These are phyloP conservation scores for Ogataea methylovora DNA, from an alignment of 805 yeast genomes.

Conservation along the genomic window DNA sequence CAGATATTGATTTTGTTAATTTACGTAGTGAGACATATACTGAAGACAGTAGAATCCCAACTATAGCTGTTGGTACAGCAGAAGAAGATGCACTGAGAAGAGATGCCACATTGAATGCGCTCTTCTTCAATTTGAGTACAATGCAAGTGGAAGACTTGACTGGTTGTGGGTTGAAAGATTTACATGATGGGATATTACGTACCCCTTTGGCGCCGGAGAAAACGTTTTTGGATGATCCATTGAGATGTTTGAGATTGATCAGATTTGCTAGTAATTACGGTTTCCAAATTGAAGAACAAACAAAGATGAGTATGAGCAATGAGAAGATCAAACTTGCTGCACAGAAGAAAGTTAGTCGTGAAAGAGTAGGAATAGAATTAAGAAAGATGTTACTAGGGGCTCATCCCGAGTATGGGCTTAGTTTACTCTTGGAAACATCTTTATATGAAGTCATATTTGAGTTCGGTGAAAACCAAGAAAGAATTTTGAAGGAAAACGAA, in stretches of 20 bases:
- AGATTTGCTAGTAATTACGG: slow-evolving; percentile 79
- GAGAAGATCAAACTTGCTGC: slow-evolving; percentile 51
- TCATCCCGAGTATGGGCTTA: slow-evolving; percentile 57
- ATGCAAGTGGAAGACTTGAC: slow-evolving; percentile 80
- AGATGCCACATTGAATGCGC: slow-evolving; percentile 92
- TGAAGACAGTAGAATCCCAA: slow-evolving; percentile 79
- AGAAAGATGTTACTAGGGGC: slow-evolving; percentile 65
- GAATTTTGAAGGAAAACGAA: slow-evolving; percentile 11
- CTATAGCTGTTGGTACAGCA: slow-evolving; percentile 79
- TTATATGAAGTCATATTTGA: slow-evolving; percentile 55
- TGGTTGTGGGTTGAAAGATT: slow-evolving; percentile 63
- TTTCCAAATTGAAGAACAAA: slow-evolving; percentile 53
- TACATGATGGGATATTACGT: slow-evolving; percentile 60
- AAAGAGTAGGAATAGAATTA: slow-evolving; percentile 82
- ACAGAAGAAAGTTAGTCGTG: slow-evolving; percentile 72
- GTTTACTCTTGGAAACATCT: slow-evolving; percentile 45
- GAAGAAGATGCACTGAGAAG: slow-evolving; percentile 85
- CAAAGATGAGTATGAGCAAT: slow-evolving; percentile 58
- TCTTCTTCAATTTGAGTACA: slow-evolving; percentile 75
- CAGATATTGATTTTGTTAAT: slow-evolving; percentile 93
- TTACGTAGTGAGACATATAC: slow-evolving; percentile 83
- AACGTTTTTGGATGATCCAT: slow-evolving; percentile 91
- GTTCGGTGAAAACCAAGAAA: slow-evolving; percentile 23
- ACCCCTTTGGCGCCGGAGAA: slow-evolving; percentile 83
- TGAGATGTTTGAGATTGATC: slow-evolving; percentile 77